phyloP scores from a whole-genome alignment of 164 flowering plant species.

The Tinospora cordifolia region DNA sequence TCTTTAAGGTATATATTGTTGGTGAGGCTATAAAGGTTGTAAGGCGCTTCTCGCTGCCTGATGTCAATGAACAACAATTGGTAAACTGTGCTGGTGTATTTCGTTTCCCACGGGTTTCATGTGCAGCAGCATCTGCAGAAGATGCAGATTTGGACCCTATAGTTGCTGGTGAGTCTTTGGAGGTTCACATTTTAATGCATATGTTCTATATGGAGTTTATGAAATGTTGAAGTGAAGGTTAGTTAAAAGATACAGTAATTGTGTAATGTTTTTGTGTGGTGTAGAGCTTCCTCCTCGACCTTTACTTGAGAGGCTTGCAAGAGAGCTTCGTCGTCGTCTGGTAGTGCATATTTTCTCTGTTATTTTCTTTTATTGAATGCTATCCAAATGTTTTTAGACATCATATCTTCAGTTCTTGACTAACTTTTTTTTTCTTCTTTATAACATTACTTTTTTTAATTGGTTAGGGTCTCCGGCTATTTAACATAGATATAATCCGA shows the following conservation, averaged over 20 bases:
- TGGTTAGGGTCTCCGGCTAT: conserved; percentile 74
- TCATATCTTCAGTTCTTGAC: background rate
- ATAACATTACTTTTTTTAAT: too few relatives aligned
- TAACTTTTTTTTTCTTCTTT: background rate
- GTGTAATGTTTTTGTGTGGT: conserved; percentile 6
- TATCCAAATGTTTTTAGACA: background rate
- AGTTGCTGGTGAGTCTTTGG: conserved; percentile 60
- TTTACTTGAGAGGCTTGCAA: conserved; percentile 77
- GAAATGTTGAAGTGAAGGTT: background rate
- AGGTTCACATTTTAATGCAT: background rate
- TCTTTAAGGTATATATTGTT: conserved; percentile 85
- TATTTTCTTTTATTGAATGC: background rate
- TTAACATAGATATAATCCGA: conserved; percentile 84
- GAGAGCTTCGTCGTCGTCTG: conserved; percentile 75
- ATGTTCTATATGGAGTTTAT: background rate
- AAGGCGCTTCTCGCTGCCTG: conserved; percentile 86
- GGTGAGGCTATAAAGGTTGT: conserved; percentile 92
- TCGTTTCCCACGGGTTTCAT: conserved; percentile 86
- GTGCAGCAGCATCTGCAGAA: conserved; percentile 96
- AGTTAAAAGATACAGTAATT: background rate
- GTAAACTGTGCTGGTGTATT: conserved; percentile 58
- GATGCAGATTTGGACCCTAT: conserved; percentile 86
- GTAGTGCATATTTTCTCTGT: conserved; percentile 25
- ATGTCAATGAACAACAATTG: conserved; percentile 55
- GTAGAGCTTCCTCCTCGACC: conserved; percentile 95